Percentiles rank a stretch among this genome's conserved stretches.
These are phyloP conservation scores for Senna siamea DNA, from an alignment of 306 rosid genomes.

Conservation along the genomic window DNA sequence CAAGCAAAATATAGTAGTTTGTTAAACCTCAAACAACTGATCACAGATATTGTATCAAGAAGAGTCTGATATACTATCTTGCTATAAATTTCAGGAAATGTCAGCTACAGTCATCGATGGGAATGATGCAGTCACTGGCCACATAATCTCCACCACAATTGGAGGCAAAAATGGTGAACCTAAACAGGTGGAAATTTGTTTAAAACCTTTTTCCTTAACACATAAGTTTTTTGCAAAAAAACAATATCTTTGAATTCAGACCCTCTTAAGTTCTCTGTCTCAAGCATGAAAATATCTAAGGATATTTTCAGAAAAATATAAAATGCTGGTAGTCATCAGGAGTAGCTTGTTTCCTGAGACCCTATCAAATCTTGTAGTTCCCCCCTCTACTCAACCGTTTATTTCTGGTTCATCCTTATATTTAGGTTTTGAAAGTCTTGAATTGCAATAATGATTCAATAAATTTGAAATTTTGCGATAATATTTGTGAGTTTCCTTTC, in stretches of 20 bases:
- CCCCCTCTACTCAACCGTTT: no score
- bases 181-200: slow-evolving; percentile 57
- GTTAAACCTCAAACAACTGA: slow-evolving; percentile 18
- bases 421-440: slow-evolving; percentile 11
- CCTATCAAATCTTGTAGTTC: no score
- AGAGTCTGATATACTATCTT: slow-evolving; percentile 15
- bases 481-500: not conserved
- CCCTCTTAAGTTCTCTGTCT: slow-evolving; percentile 21
- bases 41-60: slow-evolving; percentile 27
- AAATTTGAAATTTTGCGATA: slow-evolving; percentile 30
- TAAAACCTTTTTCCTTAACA: slow-evolving; percentile 10
- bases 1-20: slow-evolving; percentile 11
- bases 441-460: slow-evolving; percentile 14
- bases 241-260: not conserved
- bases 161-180: slow-evolving; percentile 96
- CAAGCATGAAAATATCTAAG: no score
- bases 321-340: no score
- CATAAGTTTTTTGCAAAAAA: not conserved
- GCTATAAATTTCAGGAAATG: slow-evolving; percentile 69
- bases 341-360: no score
- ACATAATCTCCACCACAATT: slow-evolving; percentile 86
- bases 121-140: slow-evolving; percentile 89
- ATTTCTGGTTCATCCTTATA: not conserved
- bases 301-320: no score
- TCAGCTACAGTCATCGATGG: slow-evolving; percentile 72